Conservation (phyloP, 257 asterid species). For the Ilex aquifolium region DNA sequence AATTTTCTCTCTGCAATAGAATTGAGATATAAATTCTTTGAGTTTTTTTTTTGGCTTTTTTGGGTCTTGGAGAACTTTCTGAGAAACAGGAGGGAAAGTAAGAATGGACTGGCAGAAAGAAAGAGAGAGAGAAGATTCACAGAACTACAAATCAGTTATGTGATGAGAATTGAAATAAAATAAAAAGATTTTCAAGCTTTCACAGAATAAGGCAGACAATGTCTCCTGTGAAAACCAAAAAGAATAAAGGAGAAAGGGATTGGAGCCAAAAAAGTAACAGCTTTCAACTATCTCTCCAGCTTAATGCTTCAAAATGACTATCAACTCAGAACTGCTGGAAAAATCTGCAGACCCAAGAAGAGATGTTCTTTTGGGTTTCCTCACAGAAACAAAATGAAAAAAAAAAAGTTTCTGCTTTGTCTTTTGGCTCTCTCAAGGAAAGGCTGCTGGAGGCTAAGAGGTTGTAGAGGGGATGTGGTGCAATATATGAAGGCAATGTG, state of each 20-base stretch:
- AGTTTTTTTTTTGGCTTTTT: constrained; percentile 8
- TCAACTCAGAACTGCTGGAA: constrained; percentile 15
- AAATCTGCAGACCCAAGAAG: constrained; percentile 26
- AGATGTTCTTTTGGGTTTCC: constrained; percentile 26
- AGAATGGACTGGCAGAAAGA: too few species aligned
- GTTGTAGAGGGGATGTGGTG: constrained; percentile 31
- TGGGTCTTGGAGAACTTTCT: constrained; percentile 7
- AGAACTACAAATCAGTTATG: constrained; percentile 34
- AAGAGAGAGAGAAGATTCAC: constrained; percentile 35
- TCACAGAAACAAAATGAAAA: background rate
- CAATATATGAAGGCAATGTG: constrained; percentile 15
- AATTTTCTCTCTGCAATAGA: background rate
- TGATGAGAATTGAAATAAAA: constrained; percentile 17
- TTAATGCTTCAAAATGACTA: constrained; percentile 11
- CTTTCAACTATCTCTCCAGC: constrained; percentile 6
- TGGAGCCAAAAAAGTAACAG: constrained; percentile 29
- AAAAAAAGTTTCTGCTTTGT: constrained; percentile 17
- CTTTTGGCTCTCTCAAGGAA: constrained; percentile 39
- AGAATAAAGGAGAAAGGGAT: constrained; percentile 13
- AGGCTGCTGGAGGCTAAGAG: constrained; percentile 19
- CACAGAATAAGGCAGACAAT: constrained; percentile 29
- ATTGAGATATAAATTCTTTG: constrained; percentile 7
- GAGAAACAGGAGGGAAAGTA: constrained; percentile 7
- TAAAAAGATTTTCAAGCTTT: constrained; percentile 17
- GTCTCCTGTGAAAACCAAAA: constrained; percentile 10